Conservation (phyloP, 345 rosid genomes). For the Sonneratia alba region DNA sequence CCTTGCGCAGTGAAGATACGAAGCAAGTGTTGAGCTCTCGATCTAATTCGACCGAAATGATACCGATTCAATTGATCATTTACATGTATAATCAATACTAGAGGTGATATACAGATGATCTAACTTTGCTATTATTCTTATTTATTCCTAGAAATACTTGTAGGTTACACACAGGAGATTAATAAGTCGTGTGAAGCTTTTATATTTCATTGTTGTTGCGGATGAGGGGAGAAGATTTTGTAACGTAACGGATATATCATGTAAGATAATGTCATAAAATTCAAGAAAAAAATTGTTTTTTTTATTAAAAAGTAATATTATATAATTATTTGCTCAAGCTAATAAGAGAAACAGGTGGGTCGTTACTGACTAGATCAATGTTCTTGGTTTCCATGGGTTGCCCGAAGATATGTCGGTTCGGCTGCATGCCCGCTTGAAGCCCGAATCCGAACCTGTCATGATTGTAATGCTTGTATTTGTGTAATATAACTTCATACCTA, state of each 20-base stretch:
- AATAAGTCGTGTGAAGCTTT: background rate
- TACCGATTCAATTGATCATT: background rate
- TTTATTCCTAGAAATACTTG: background rate
- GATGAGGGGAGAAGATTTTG: too few relatives aligned
- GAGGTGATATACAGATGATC: background rate
- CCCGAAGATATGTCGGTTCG: too few relatives aligned
- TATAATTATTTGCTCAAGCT: too few relatives aligned
- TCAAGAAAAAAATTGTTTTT: background rate
- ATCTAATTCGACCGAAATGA: background rate
- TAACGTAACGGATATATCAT: background rate
- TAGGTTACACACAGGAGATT: background rate
- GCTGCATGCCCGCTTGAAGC: too few relatives aligned
- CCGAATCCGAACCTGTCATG: too few relatives aligned
- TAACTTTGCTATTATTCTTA: background rate
- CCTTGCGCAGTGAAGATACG: background rate
- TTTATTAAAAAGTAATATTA: too few relatives aligned
- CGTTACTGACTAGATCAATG: too few relatives aligned
- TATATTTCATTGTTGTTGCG: background rate
- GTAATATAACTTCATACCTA: too few relatives aligned
- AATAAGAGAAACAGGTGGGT: too few relatives aligned
- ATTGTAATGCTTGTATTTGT: too few relatives aligned
- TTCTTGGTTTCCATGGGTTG: too few relatives aligned
- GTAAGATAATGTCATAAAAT: too few relatives aligned
- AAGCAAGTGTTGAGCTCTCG: background rate
- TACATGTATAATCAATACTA: background rate